Conservation (phyloP, 495 filamentous ascomycete genomes). For the Amorphotheca resinae region DNA sequence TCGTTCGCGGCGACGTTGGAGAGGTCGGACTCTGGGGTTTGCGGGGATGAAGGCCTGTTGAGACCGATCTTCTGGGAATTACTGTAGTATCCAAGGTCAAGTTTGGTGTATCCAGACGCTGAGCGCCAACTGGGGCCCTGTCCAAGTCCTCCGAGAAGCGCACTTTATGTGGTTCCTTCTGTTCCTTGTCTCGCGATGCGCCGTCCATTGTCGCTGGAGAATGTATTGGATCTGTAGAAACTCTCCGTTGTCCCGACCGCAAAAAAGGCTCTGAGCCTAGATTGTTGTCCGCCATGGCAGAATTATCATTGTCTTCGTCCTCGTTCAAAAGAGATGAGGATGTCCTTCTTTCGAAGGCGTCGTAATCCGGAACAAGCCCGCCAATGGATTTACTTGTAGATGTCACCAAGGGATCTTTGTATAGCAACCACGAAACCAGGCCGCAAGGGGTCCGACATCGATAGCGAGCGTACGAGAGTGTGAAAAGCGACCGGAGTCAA, state of each 20-base stretch:
- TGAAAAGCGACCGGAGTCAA: no score
- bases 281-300: conserved; percentile 11
- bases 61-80: not conserved
- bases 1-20: conserved; percentile 12
- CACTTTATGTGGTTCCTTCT: conserved; percentile 9
- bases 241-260: conserved; percentile 2
- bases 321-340: conserved; percentile 3
- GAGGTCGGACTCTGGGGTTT: not conserved
- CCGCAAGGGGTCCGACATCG: not conserved
- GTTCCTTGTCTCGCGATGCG: conserved; percentile 2
- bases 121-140: conserved; percentile 3
- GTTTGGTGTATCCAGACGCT: not conserved
- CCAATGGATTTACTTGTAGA: not conserved
- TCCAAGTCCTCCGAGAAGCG: conserved; percentile 19
- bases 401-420: not conserved
- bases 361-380: not conserved
- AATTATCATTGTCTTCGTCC: not conserved
- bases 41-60: not conserved
- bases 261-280: not conserved
- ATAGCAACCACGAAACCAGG: not conserved
- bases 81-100: conserved; percentile 10
- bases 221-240: conserved; percentile 7
- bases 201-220: not conserved
- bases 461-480: no score
- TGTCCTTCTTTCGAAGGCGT: not conserved